phyloP scores from a whole-genome alignment of 2,329 filamentous ascomycete species.

The Neonectria coccinea region DNA sequence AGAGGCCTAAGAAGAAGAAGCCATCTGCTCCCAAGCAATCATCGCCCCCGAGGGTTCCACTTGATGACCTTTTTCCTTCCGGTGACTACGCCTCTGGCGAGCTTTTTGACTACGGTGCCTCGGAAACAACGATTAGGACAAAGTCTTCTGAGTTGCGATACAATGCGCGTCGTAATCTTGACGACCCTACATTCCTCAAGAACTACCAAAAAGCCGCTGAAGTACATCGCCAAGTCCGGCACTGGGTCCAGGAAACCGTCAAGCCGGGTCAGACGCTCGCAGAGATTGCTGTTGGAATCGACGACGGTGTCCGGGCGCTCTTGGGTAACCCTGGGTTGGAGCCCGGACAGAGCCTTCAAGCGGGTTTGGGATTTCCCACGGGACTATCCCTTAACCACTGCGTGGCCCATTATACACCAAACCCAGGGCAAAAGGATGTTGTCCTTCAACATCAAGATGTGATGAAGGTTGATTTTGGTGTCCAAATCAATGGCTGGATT shows the following conservation, averaged over 20 bases:
- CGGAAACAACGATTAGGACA: not conserved
- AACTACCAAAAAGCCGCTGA: conserved; percentile 85
- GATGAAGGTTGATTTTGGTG: conserved; percentile 82
- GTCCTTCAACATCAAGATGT: conserved; percentile 77
- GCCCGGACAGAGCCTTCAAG: conserved; percentile 78
- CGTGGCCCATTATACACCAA: conserved; percentile 85
- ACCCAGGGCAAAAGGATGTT: conserved; percentile 78
- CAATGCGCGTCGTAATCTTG: conserved; percentile 45
- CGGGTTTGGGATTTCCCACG: conserved; percentile 85
- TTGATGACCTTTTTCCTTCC: not conserved
- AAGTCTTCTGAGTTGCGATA: not conserved
- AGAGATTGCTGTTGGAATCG: conserved; percentile 84
- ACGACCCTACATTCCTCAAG: conserved; percentile 64
- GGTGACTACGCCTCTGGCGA: not conserved
- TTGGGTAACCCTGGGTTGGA: conserved; percentile 79
- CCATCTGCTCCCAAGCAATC: not conserved
- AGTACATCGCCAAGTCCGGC: conserved; percentile 82
- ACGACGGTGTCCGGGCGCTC: conserved; percentile 79
- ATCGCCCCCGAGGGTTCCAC: not conserved
- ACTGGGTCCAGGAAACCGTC: conserved; percentile 81
- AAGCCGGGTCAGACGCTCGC: conserved; percentile 81
- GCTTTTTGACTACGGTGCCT: not conserved
- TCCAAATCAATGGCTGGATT: conserved; percentile 81
- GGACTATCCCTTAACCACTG: conserved; percentile 84
- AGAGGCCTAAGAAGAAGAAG: not conserved